Evolutionary conservation across 2,329 filamentous ascomycete species (phyloP), one percentile per base, ranked within the genome.

Genomic region (Aciculosporium take): DNA sequence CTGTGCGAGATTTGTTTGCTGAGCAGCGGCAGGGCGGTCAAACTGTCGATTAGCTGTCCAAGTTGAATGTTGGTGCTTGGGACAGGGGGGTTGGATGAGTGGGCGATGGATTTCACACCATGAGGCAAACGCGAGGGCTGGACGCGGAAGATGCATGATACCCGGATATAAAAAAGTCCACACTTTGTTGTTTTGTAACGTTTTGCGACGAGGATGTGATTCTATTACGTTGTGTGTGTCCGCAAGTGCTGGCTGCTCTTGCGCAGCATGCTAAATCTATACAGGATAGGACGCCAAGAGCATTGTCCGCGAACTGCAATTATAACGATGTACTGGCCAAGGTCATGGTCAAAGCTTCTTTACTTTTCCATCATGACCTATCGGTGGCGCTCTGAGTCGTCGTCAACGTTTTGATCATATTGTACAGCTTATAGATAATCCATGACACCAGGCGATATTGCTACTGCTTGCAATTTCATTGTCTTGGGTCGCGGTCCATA

Each of bases 1-100:
- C 62, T 45, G 47, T 71, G 30, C 62, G 60, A 27, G 66, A 71
- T 44, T 54, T 72, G 8, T 71, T 71, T 47, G 57, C 58, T 15
- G 53, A 55, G 17, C 53, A 54, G 38, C 51, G 56, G 39, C 54
- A 53, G 30, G 51, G 52, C 7, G 13, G 12, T 10, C 29, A 39
- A 8, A 13, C 42, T 21, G 30, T 25, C 0, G 24, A 27, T 18
- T 34, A 23, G 34, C 43, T 41, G 13, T 20, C 15, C 18, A 4
- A 39, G 6, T 2, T 15, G 13, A 24, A n/a, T 15, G 7, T 21
- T 15, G 13, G 23, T 2, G 15, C 13, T 9, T 20, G 9, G 17
- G 12, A 15, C n/a, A 7, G 2, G 32, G 18, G 3, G 17, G 13
- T 3, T 37, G 4, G 15, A 13, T 28, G 35, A 20, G 17, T 9